A percentile compares a stretch with the other conserved stretches of the same genome.
Conservation (phyloP, 441 rosid genomes). For the Jatropha multifida region DNA sequence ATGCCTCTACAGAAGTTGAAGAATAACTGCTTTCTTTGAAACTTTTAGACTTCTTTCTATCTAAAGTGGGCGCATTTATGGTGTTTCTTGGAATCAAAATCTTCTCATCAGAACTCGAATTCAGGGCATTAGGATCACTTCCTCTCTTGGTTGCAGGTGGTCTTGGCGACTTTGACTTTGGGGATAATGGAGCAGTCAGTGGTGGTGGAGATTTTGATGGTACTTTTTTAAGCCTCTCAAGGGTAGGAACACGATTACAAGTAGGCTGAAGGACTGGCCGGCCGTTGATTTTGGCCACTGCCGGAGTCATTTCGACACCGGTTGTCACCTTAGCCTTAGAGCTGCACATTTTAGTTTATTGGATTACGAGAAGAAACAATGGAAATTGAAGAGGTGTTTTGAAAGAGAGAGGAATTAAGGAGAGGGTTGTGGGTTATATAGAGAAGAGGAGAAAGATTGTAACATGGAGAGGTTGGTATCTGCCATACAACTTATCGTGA, state of each 20-base stretch:
- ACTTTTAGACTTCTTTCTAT: constrained; percentile 75
- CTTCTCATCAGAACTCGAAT: constrained; percentile 42
- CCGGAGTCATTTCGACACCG: constrained; percentile 28
- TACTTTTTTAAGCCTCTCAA: constrained; percentile 38
- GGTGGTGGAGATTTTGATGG: constrained; percentile 26
- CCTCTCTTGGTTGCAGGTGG: constrained; percentile 36
- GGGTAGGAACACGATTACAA: constrained; percentile 41
- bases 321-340: constrained; percentile 38
- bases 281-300: constrained; percentile 46
- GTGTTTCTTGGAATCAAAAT: constrained; percentile 24
- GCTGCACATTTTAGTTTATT: constrained; percentile 32
- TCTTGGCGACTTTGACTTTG: constrained; percentile 41
- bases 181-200: constrained; percentile 35
- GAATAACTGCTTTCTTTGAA: constrained; percentile 46
- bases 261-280: constrained; percentile 63
- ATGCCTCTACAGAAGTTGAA: constrained; percentile 19
- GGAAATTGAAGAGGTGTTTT: neutral
- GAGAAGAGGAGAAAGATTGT: neutral
- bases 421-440: constrained; percentile 30
- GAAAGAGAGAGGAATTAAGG: constrained; percentile 18
- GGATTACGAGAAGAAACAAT: neutral
- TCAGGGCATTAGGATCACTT: constrained; percentile 31
- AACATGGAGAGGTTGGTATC: constrained; percentile 50
- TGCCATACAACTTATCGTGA: constrained; percentile 42
- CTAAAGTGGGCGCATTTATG: constrained; percentile 28